Percentiles rank a stretch among this genome's conserved stretches.
phyloP scores from a whole-genome alignment of 176 grass and related monocot genomes.

The Cenchrus purpureus region DNA sequence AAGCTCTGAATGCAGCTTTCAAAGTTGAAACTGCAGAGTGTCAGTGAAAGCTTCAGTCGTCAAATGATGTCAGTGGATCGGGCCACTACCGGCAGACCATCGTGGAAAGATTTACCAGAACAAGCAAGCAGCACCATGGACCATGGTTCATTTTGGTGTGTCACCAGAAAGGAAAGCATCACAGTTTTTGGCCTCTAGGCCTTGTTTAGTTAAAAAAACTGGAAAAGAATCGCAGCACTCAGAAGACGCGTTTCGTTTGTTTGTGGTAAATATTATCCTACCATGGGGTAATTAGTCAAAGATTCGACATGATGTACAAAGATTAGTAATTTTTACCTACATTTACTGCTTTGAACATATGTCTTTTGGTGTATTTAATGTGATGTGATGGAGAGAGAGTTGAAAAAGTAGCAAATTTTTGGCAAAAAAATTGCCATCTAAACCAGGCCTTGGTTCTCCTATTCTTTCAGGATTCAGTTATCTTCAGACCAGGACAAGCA shows the following conservation, averaged over 20 bases:
- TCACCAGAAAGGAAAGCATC: background rate
- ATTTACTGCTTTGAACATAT: no score
- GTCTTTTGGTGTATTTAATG: background rate
- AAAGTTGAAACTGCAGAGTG: constrained; percentile 28
- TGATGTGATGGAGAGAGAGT: no score
- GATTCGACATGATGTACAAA: no score
- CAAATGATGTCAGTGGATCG: constrained; percentile 5
- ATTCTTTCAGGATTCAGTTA: background rate
- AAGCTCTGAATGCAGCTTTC: constrained; percentile 9
- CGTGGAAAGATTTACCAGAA: constrained; percentile 17
- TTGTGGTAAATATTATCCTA: no score
- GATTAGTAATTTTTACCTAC: no score
- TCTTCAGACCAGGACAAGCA: background rate
- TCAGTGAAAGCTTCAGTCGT: constrained; percentile 30
- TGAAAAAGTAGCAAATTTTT: no score
- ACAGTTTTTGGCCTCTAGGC: background rate
- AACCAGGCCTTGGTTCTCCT: no score
- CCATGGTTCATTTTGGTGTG: constrained; percentile 2
- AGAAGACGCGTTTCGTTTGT: no score
- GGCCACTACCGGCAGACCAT: background rate
- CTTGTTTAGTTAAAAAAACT: no score
- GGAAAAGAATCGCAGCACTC: no score
- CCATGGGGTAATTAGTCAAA: no score
- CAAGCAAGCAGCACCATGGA: constrained; percentile 12
- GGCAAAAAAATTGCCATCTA: no score